Conservation (phyloP, 176 grass and related monocot species). For the Alloteropsis semialata region DNA sequence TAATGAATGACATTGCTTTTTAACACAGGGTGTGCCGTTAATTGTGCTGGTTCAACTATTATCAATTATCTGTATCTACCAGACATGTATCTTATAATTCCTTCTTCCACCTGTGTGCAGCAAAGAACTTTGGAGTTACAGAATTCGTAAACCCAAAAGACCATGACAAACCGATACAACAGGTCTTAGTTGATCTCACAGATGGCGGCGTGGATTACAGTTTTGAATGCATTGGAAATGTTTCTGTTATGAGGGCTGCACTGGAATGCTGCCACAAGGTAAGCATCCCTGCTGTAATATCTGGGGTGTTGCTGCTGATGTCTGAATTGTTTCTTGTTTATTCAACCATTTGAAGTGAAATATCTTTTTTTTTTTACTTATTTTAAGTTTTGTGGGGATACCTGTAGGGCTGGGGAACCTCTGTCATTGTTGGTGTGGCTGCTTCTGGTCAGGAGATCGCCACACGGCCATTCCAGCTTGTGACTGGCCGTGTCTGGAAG, state of each 20-base stretch:
- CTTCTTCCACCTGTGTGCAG: slow-evolving; percentile 40
- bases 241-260: slow-evolving; percentile 89
- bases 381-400: neutral
- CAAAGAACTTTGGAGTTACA: slow-evolving; percentile 95
- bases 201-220: slow-evolving; percentile 97
- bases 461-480: slow-evolving; percentile 89
- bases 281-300: neutral
- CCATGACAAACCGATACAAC: slow-evolving; percentile 90
- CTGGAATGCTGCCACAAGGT: slow-evolving; percentile 99
- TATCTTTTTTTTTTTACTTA: neutral
- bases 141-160: slow-evolving; percentile 99
- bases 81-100: slow-evolving; percentile 5
- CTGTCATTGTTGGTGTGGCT: slow-evolving; percentile 82
- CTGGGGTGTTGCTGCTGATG: neutral
- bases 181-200: slow-evolving; percentile 84
- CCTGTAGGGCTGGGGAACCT: slow-evolving; percentile 97
- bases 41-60: neutral
- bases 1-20: neutral
- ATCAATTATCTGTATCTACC: neutral
- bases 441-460: slow-evolving; percentile 95
- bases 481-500: slow-evolving; percentile 94
- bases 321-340: neutral
- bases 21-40: neutral
- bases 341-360: neutral
- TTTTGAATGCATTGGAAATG: slow-evolving; percentile 99